A percentile compares a stretch with the other conserved stretches of the same genome.
Conservation (phyloP, 805 yeast species). For the Zygoascus tannicola region DNA sequence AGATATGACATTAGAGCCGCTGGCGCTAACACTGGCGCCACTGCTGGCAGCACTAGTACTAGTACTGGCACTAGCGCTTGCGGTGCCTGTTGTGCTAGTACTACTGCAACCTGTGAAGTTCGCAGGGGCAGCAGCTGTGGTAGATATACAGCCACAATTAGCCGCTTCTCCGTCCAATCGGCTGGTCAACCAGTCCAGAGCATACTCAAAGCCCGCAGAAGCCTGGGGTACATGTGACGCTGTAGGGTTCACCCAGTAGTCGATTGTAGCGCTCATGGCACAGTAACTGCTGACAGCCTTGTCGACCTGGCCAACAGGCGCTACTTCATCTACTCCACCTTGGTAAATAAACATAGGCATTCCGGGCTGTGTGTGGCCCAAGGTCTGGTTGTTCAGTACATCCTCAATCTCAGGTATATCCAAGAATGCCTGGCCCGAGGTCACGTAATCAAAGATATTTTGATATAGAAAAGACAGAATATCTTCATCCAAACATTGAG, state of each 20-base stretch:
- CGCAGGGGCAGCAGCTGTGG: constrained; percentile 9
- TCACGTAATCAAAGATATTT: constrained; percentile 16
- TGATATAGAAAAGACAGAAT: constrained; percentile 10
- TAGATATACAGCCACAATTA: constrained; percentile 8
- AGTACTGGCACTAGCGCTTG: constrained; percentile 4
- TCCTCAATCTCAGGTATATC: constrained; percentile 7
- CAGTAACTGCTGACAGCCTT: constrained; percentile 13
- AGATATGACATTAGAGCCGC: background rate
- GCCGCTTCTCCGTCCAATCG: constrained; percentile 8
- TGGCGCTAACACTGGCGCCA: background rate
- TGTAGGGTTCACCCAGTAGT: constrained; percentile 10
- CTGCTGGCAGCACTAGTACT: background rate
- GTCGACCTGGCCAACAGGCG: constrained; percentile 15
- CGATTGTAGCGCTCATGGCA: constrained; percentile 12
- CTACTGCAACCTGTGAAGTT: constrained; percentile 1
- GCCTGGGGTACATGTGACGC: constrained; percentile 12
- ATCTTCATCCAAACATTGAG: constrained; percentile 14
- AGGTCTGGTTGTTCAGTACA: constrained; percentile 13
- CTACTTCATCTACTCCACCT: constrained; percentile 19
- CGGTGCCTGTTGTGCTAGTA: constrained; percentile 4
- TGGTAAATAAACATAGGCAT: constrained; percentile 20
- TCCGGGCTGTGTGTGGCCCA: constrained; percentile 14
- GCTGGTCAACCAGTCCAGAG: constrained; percentile 11
- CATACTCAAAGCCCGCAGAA: constrained; percentile 8
- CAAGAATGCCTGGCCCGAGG: constrained; percentile 15